Base-by-base conservation (phyloP, 2,329 filamentous ascomycete genomes). In the Pyricularia sp. region DNA sequence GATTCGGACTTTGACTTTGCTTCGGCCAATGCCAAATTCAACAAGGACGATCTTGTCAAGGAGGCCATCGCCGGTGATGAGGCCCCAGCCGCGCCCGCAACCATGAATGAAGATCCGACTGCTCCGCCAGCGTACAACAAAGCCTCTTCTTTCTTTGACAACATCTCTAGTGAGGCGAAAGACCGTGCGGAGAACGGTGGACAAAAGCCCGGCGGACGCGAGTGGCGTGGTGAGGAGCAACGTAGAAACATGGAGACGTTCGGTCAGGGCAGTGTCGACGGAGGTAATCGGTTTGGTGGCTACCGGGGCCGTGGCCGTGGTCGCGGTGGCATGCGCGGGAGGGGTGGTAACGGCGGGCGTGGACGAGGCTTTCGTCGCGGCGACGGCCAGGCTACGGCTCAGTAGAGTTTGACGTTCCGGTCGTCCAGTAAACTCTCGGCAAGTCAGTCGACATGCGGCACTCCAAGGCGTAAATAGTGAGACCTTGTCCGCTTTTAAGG, bases 181-280 rank as follows among this genome's bases (percentile, higher is more conserved):
- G 95, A 99, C 72, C 88, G 95, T 63, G 89, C 92, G 67, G 92
- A 94, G 71, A 89, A 89, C 58, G 84, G 83, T 61, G 85, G 85
- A 4, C 85, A 88, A 71, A 88, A 88, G 77, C 84, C 88, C n/a
- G 90, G 91, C 69, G 93, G 93, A 36, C 88, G 92, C 65, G 93
- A 97, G 78, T 96, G 95, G 88, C 89, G 95, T 68, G 90, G 89
- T 58, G 93, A 98, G 78, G 95, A 98, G 78, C 92, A 97, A 77
- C 93, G 90, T 78, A 93, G 93, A 81, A 98, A 98, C 77, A 92
- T 99, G 76, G 95, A 99, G 81, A 99, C 95, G 0, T 99, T 99
- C 73, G 95, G 95, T 10, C 94, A 98, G 78, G 94, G 94, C 68
- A 97, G 93, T 73, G 94, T 99, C 26, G 95, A 99, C 74, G 90